Percentiles rank a stretch among this genome's conserved stretches.
Evolutionary conservation across 768 basidiomycete species (phyloP).

Genomic region (Macrolepiota fuliginosa): DNA sequence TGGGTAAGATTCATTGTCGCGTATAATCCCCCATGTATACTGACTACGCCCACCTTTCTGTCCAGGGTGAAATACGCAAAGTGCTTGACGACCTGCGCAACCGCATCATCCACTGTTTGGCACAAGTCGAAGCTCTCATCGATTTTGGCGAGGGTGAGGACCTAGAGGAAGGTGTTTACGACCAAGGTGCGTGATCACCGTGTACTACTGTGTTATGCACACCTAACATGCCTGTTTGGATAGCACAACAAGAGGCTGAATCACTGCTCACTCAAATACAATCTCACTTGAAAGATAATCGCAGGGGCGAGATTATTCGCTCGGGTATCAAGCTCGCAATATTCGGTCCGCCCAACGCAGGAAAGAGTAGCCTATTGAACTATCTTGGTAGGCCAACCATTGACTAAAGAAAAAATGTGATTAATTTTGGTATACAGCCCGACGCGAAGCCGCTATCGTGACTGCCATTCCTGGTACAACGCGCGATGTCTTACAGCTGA

Average conservation of each 20-base stretch:
- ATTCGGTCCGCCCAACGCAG: constrained; percentile 91
- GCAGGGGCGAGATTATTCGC: constrained; percentile 80
- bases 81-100: constrained; percentile 63
- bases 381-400: constrained; percentile 58
- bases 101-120: constrained; percentile 69
- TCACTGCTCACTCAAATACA: constrained; percentile 50
- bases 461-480: constrained; percentile 89
- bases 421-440: constrained; percentile 45
- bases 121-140: constrained; percentile 84
- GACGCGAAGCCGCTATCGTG: constrained; percentile 87
- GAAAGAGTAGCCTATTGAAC: constrained; percentile 89
- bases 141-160: constrained; percentile 94
- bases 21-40: too few species aligned
- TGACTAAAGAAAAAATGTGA: background rate
- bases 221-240: background rate
- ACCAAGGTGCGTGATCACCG: constrained; percentile 47
- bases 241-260: constrained; percentile 54
- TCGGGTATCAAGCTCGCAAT: constrained; percentile 83
- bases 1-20: too few species aligned
- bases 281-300: constrained; percentile 63
- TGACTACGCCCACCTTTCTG: background rate
- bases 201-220: background rate
- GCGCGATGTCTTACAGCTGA: constrained; percentile 80
- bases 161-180: constrained; percentile 78
- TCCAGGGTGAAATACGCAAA: constrained; percentile 61